Percentiles rank a stretch among this genome's conserved stretches.
Conservation (phyloP, 495 filamentous ascomycete species). For the Rusavskia elegans region DNA sequence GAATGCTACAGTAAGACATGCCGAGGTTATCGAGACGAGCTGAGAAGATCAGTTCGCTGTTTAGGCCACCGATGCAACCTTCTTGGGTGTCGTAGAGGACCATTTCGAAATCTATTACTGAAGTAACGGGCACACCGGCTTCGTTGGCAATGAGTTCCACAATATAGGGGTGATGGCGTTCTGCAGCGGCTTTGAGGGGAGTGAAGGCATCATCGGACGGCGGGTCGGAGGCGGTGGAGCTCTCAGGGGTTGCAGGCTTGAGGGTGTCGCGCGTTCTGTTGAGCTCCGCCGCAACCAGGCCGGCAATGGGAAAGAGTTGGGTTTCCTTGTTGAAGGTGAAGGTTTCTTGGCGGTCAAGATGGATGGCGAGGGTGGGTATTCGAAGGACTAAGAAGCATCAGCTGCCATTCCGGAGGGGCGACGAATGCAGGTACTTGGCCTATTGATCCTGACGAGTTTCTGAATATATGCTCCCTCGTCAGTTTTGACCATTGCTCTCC, state of each 20-base stretch:
- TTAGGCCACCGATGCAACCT: constrained; percentile 72
- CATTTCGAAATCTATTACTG: constrained; percentile 88
- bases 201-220: constrained; percentile 34
- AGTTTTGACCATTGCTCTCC: constrained; percentile 67
- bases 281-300: constrained; percentile 71
- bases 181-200: constrained; percentile 57
- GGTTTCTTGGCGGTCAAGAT: constrained; percentile 68
- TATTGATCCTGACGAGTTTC: constrained; percentile 79
- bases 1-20: constrained; percentile 81
- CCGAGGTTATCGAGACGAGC: constrained; percentile 84
- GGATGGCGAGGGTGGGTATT: constrained; percentile 85
- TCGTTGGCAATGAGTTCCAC: constrained; percentile 75
- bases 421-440: constrained; percentile 41
- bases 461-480: constrained; percentile 60
- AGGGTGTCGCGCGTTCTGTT: constrained; percentile 39
- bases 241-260: constrained; percentile 21
- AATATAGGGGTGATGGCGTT: constrained; percentile 81
- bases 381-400: constrained; percentile 44
- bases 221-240: constrained; percentile 15
- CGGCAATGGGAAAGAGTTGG: constrained; percentile 85
- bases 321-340: constrained; percentile 95
- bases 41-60: constrained; percentile 89
- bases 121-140: constrained; percentile 45
- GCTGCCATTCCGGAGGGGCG: neutral
- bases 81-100: constrained; percentile 92